Evolutionary conservation across 2,329 filamentous ascomycete genomes (phyloP), one percentile per base, ranked within the genome.

Genomic region (Colletotrichum incanum): DNA sequence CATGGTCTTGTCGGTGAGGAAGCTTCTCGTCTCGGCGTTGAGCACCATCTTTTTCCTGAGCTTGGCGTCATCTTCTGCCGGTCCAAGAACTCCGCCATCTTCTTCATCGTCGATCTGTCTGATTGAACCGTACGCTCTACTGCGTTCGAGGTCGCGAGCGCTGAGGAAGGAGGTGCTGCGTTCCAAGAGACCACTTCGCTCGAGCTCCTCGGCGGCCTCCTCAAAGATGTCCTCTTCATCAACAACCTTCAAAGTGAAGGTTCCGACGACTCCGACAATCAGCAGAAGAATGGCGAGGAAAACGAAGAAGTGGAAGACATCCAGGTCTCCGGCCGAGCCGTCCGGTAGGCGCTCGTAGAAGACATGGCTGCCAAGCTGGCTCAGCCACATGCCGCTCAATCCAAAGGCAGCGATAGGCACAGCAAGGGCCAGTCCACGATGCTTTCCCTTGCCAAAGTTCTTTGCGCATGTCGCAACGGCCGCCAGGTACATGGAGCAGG

Each of bases 391-490:
- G 59, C 95, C 95, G 79, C 95, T 98, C 68, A 99, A 82, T 0
- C 96, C 96, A 80, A 98, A 98, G 8, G 94, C 93, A 0, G 96
- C 94, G 80, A 98, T 98, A 1, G 96, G 96, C 72, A 94, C 88
- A 1, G 96, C 95, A 67, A 99, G 87, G 72, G 97, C 96, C 62
- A 99, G 84, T 0, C 96, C 96, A 77, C 96, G 93, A 78, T 97
- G 92, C 78, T 92, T 93, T 5, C 95, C 94, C 73, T 93, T 91
- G 60, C 95, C 95, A 83, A 98, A 99, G 84, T 98, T 99, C 90
- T 99, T 99, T 45, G 96, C 96, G 79, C 95, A 98, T 0, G 96
- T 97, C 8, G 96, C 96, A n/a, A 99, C 93, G 2, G 94, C 93
- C 62, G 92, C 90, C 67, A 98, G 87, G 81, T 98, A 99, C 91